Conservation (phyloP, 345 rosid genomes). For the Ceriops tagal region DNA sequence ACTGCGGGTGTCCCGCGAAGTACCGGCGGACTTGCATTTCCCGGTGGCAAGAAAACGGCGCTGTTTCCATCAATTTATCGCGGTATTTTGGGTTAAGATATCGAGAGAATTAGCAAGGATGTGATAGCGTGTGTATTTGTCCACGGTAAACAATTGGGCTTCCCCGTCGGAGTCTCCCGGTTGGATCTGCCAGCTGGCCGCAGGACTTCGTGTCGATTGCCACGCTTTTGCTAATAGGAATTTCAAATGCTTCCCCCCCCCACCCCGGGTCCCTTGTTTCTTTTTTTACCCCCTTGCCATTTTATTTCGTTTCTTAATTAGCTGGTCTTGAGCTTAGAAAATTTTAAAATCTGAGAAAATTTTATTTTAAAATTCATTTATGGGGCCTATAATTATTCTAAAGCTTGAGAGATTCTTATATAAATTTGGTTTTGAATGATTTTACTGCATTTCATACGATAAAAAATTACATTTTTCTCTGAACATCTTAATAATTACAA, state of each 20-base stretch:
- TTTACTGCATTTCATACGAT: too few relatives aligned
- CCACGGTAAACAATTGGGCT: constrained; percentile 15
- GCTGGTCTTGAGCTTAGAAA: too few relatives aligned
- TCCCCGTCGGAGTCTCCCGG: constrained; percentile 26
- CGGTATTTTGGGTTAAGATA: neutral
- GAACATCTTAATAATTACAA: too few relatives aligned
- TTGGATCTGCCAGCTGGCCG: constrained; percentile 28
- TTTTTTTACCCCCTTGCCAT: too few relatives aligned
- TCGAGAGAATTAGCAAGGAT: neutral
- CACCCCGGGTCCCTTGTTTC: accelerated
- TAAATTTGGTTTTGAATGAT: too few relatives aligned
- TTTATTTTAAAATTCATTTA: too few relatives aligned
- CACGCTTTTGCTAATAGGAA: constrained; percentile 55
- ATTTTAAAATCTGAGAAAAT: too few relatives aligned
- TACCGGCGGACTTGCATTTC: constrained; percentile 40
- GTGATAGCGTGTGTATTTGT: neutral
- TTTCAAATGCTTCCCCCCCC: constrained; percentile 51
- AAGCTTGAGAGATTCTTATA: too few relatives aligned
- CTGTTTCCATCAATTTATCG: constrained; percentile 1
- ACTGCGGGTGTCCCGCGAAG: constrained; percentile 45
- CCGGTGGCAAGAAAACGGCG: constrained; percentile 34
- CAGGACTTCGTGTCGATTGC: constrained; percentile 10
- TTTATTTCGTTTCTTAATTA: too few relatives aligned
- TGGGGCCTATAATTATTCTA: too few relatives aligned
- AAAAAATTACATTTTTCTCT: too few relatives aligned